Evolutionary conservation across 495 filamentous ascomycete species (phyloP).

Genomic region (Penicillium taxi): DNA sequence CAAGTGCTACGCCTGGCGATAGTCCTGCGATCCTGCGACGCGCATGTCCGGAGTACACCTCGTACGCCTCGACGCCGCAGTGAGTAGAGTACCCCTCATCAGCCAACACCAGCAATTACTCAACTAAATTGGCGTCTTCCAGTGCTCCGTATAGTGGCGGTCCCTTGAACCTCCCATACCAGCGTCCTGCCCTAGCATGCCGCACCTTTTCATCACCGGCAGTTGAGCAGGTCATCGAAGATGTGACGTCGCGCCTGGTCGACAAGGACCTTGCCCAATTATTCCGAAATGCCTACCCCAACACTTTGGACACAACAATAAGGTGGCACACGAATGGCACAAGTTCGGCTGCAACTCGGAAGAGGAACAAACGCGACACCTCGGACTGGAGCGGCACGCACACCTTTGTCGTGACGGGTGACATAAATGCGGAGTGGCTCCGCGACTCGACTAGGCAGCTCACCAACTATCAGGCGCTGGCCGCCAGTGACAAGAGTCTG

Average conservation of each 20-base stretch:
- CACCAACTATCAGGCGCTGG: conserved; percentile 76
- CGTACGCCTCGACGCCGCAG: conserved; percentile 41
- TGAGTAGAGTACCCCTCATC: too few species aligned
- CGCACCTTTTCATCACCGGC: conserved; percentile 79
- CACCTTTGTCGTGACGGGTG: conserved; percentile 96
- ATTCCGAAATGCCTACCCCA: conserved; percentile 97
- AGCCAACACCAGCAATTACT: too few species aligned
- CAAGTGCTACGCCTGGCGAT: conserved; percentile 20
- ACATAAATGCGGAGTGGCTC: conserved; percentile 97
- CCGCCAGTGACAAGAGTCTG: conserved; percentile 66
- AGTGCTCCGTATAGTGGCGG: conserved; percentile 75
- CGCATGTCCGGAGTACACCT: conserved; percentile 45
- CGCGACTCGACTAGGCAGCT: conserved; percentile 96
- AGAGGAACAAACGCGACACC: conserved; percentile 40
- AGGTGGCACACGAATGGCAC: conserved; percentile 57
- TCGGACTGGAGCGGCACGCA: conserved; percentile 74
- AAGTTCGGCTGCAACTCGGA: conserved; percentile 19
- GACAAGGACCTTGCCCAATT: conserved; percentile 86
- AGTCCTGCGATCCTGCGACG: conserved; percentile 27
- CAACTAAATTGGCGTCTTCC: conserved; percentile 2
- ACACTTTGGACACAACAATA: conserved; percentile 91
- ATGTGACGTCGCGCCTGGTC: conserved; percentile 69
- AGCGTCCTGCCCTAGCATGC: conserved; percentile 71
- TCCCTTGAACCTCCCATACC: conserved; percentile 74
- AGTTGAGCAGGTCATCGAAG: conserved; percentile 79